These are phyloP conservation scores for Pseudogymnoascus sp. DNA, from an alignment of 2,329 filamentous ascomycete species.

Conservation along the genomic window DNA sequence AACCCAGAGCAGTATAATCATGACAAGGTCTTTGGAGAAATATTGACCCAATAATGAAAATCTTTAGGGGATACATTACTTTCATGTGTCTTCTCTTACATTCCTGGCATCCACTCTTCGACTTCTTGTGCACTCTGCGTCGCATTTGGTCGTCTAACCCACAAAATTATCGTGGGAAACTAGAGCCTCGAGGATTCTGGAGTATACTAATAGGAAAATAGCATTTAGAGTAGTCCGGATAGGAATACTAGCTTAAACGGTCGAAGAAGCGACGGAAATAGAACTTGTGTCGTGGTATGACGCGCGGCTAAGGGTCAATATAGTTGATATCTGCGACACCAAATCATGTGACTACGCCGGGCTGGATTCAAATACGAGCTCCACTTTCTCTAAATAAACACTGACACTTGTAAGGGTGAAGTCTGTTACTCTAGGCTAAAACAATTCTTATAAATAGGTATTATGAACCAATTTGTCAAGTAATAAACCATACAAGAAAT, in stretches of 20 bases:
- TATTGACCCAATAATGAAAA: background rate
- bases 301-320: background rate
- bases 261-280: background rate
- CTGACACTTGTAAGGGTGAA: background rate
- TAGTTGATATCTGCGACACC: slow-evolving; percentile 3
- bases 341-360: background rate
- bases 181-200: background rate
- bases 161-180: background rate
- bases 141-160: slow-evolving; percentile 11
- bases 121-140: slow-evolving; percentile 31
- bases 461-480: background rate
- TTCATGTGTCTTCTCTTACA: slow-evolving; percentile 34
- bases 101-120: slow-evolving; percentile 31
- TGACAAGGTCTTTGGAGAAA: slow-evolving; percentile 7
- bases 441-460: background rate
- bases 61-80: slow-evolving; percentile 18
- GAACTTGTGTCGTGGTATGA: background rate
- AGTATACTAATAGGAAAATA: background rate
- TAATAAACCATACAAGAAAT: background rate
- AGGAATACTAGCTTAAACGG: background rate
- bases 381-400: background rate
- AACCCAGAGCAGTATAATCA: background rate
- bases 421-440: background rate
- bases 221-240: background rate
- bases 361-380: background rate